phyloP scores from a whole-genome alignment of 768 basidiomycete genomes.

The Tephrocybe sp. region DNA sequence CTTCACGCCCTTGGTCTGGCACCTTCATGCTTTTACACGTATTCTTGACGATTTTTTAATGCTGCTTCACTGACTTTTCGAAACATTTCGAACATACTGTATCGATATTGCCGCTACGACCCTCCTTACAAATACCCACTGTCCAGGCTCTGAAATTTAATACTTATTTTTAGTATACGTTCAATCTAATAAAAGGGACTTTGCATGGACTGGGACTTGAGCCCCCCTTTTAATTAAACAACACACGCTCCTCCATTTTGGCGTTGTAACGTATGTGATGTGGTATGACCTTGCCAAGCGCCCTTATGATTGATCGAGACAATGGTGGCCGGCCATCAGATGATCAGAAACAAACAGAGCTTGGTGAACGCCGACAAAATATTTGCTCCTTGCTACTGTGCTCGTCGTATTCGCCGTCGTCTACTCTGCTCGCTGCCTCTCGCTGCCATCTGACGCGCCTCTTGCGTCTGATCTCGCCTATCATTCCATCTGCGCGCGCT shows the following conservation, averaged over 20 bases:
- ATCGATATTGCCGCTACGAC: slow-evolving; percentile 6
- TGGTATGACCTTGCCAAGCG: too few relatives aligned
- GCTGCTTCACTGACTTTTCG: background rate
- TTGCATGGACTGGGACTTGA: background rate
- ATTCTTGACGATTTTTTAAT: background rate
- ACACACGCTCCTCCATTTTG: too few relatives aligned
- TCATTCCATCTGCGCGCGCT: background rate
- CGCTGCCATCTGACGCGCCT: slow-evolving; percentile 8
- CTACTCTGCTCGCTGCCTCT: slow-evolving; percentile 6
- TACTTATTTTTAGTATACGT: background rate
- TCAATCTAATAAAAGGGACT: background rate
- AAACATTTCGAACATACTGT: slow-evolving; percentile 1
- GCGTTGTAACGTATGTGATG: too few relatives aligned
- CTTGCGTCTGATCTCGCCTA: slow-evolving; percentile 3
- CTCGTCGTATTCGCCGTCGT: background rate
- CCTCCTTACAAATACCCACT: background rate
- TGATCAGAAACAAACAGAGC: slow-evolving; percentile 17
- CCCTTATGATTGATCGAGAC: background rate
- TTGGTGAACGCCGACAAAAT: slow-evolving; percentile 11
- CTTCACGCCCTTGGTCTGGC: slow-evolving; percentile 2
- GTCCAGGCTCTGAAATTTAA: background rate
- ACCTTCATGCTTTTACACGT: slow-evolving; percentile 4
- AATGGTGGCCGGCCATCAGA: slow-evolving; percentile 13
- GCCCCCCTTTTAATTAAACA: too few relatives aligned
- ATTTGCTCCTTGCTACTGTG: slow-evolving; percentile 8